A percentile compares a stretch with the other conserved stretches of the same genome.
phyloP scores from a whole-genome alignment of 2,329 filamentous ascomycete genomes.

The Metarhizium brunneum region DNA sequence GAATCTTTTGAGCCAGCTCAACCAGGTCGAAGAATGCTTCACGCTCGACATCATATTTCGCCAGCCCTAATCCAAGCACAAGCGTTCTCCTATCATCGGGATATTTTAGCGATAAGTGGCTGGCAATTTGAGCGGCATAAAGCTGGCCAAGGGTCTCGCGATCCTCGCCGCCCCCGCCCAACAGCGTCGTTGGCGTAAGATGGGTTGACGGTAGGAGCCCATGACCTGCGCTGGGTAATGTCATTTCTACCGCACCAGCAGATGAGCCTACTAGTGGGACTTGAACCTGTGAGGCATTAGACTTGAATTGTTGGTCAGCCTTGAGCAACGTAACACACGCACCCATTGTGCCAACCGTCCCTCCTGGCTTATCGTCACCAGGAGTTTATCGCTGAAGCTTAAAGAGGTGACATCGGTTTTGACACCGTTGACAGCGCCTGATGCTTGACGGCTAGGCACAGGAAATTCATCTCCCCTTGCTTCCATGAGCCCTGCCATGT shows the following conservation, averaged over 20 bases:
- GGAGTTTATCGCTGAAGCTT: slow-evolving; percentile 79
- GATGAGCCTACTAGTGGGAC: slow-evolving; percentile 65
- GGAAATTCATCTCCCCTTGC: slow-evolving; percentile 55
- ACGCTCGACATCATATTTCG: slow-evolving; percentile 38
- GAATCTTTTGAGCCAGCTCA: slow-evolving; percentile 50
- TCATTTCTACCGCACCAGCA: slow-evolving; percentile 53
- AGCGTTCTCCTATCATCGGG: slow-evolving; percentile 54
- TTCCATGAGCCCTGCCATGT: slow-evolving; percentile 17
- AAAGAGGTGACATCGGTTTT: slow-evolving; percentile 64
- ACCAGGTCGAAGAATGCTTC: slow-evolving; percentile 57
- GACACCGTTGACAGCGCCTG: slow-evolving; percentile 55
- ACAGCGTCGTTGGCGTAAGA: slow-evolving; percentile 75
- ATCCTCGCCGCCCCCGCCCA: slow-evolving; percentile 72
- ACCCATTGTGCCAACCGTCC: slow-evolving; percentile 91
- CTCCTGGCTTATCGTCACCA: slow-evolving; percentile 80
- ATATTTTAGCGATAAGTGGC: slow-evolving; percentile 61
- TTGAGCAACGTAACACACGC: slow-evolving; percentile 17
- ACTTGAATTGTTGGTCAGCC: background rate
- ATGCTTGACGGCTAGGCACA: slow-evolving; percentile 48
- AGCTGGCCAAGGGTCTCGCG: slow-evolving; percentile 81
- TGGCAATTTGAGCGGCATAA: slow-evolving; percentile 82
- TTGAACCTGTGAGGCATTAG: slow-evolving; percentile 48
- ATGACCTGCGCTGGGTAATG: slow-evolving; percentile 34
- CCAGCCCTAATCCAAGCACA: slow-evolving; percentile 52
- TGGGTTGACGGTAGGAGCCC: slow-evolving; percentile 66